phyloP scores from a whole-genome alignment of 768 basidiomycete species.

The Daedaleopsis sinensis region DNA sequence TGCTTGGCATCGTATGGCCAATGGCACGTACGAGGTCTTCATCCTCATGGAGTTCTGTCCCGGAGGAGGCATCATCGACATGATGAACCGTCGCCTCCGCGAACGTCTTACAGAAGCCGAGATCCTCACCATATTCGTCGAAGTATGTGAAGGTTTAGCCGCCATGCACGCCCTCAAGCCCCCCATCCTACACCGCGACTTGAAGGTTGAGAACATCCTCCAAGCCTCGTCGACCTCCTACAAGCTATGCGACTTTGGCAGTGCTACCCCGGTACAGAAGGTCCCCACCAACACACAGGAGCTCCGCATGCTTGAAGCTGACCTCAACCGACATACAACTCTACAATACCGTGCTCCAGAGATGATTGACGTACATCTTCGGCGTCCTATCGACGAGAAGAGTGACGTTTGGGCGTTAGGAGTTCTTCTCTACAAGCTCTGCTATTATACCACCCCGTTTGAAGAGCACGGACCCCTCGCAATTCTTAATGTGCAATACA shows the following conservation, averaged over 20 bases:
- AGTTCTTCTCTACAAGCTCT: constrained; percentile 95
- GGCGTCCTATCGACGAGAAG: constrained; percentile 88
- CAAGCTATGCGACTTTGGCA: constrained; percentile 99
- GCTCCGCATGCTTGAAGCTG: constrained; percentile 84
- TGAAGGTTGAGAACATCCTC: constrained; percentile 99
- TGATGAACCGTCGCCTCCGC: constrained; percentile 96
- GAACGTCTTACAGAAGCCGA: constrained; percentile 95
- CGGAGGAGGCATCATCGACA: constrained; percentile 99
- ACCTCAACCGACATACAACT: constrained; percentile 94
- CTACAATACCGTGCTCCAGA: constrained; percentile 98
- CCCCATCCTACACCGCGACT: constrained; percentile 91
- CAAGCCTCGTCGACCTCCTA: constrained; percentile 82
- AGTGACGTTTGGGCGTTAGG: constrained; percentile 98
- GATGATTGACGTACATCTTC: constrained; percentile 90
- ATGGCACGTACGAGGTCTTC: constrained; percentile 91
- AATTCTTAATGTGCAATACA: constrained; percentile 95
- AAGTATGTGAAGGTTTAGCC: constrained; percentile 96
- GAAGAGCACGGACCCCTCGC: constrained; percentile 97
- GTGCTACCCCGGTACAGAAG: constrained; percentile 75
- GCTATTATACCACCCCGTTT: constrained; percentile 99
- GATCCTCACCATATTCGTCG: constrained; percentile 96
- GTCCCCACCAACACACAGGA: constrained; percentile 82
- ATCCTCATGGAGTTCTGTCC: constrained; percentile 99
- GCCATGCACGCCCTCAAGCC: constrained; percentile 94
- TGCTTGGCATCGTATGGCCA: constrained; percentile 82